These are phyloP conservation scores for Starmerella roubikii DNA, from an alignment of 805 yeast species.

Conservation along the genomic window DNA sequence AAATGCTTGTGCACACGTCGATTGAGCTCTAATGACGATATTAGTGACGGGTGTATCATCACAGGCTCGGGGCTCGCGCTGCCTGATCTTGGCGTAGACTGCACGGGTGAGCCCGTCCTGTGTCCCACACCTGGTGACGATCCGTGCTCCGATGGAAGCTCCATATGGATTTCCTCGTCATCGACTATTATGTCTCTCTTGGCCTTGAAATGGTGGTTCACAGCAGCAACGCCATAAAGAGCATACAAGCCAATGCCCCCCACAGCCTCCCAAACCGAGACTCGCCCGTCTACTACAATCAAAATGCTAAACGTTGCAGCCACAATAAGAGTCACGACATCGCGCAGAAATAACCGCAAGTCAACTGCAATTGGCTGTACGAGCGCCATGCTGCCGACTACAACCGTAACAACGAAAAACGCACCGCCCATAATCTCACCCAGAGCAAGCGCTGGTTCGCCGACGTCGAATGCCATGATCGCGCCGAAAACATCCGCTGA, in stretches of 20 bases:
- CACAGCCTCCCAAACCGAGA: conserved; percentile 44
- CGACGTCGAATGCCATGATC: conserved; percentile 60
- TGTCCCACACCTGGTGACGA: too few relatives aligned
- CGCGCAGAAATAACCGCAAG: conserved; percentile 38
- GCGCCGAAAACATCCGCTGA: conserved; percentile 82
- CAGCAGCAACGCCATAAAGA: conserved; percentile 40
- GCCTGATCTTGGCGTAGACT: too few relatives aligned
- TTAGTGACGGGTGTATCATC: background rate
- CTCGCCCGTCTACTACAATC: conserved; percentile 41
- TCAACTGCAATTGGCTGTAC: conserved; percentile 49
- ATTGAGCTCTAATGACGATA: conserved; percentile 11
- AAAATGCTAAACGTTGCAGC: conserved; percentile 38
- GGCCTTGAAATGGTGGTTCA: conserved; percentile 28
- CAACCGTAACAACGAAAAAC: conserved; percentile 63
- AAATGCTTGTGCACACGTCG: conserved; percentile 9
- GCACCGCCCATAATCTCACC: conserved; percentile 91
- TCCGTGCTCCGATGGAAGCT: background rate
- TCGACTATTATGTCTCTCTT: too few relatives aligned
- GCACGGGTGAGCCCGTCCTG: too few relatives aligned
- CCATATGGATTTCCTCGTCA: background rate
- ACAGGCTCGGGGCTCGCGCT: background rate
- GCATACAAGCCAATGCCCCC: conserved; percentile 44
- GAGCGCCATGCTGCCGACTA: conserved; percentile 66
- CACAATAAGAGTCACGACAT: conserved; percentile 41
- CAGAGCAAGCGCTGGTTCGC: conserved; percentile 64